Evolutionary conservation across 2,329 filamentous ascomycete genomes (phyloP), one percentile per base, ranked within the genome.

Genomic region (Aureobasidium sp.): DNA sequence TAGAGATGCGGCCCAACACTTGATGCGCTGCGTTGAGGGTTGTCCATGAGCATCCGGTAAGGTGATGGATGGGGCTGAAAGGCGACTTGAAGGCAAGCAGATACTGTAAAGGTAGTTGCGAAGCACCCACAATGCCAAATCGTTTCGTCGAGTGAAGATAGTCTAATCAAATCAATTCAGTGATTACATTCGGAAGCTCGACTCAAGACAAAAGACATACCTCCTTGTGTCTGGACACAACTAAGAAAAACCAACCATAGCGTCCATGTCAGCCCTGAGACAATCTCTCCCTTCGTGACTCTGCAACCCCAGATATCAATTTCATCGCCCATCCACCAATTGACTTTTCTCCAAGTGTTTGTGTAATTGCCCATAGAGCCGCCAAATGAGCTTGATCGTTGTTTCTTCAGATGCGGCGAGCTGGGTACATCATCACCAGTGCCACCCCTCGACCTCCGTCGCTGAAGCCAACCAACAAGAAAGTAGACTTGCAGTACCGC

Each of bases 121-220:
- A 82, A 5, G 79, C 71, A 19, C 71, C 79, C 45, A 83, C 72
- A 41, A 79, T 78, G 16, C 77, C 80, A 50, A 84, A 72, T 4
- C 80, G 75, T 66, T 82, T 83, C 21, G 81, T 83, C 21, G 84
- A 67, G 63, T 84, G 81, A 25, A 83, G 70, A 54, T 83, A 84
- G 64, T 84, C 80, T 81, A 58, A 4, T n/a, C 6, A 7, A 21
- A 10, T 19, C 2, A 4, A 27, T 12, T 51, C 19, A 51, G 48
- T 29, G n/a, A 12, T 3, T 48, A 8, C 21, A 11, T 12, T 6
- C 11, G 8, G 8, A 7, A 40, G 17, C 10, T 3, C 2, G 4
- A 12, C 21, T 35, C 2, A n/a, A 16, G 24, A 16, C 6, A 24
- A 11, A 47, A 34, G n/a, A 61, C 74, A 56, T 68, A 81, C 79